Evolutionary conservation across 805 yeast genomes (phyloP).

Genomic region (Candida methanosorbosa): DNA sequence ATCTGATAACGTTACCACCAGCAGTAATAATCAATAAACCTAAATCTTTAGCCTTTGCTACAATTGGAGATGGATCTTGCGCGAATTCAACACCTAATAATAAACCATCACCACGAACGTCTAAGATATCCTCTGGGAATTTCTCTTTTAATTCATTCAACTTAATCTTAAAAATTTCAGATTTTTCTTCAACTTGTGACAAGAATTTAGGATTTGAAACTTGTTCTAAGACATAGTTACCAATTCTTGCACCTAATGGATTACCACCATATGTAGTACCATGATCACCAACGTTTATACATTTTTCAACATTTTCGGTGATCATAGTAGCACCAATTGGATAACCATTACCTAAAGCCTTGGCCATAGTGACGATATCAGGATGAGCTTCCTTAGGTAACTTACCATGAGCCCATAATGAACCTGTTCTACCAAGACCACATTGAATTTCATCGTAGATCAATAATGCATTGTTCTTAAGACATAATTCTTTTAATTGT

Average conservation of each 20-base stretch:
- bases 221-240: conserved; percentile 62
- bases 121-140: conserved; percentile 53
- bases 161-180: conserved; percentile 45
- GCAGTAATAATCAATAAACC: conserved; percentile 87
- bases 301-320: conserved; percentile 65
- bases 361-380: conserved; percentile 89
- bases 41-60: conserved; percentile 60
- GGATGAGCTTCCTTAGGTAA: conserved; percentile 82
- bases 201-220: conserved; percentile 57
- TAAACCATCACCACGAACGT: conserved; percentile 83
- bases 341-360: conserved; percentile 93
- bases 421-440: conserved; percentile 90
- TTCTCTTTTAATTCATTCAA: conserved; percentile 41
- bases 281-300: conserved; percentile 84
- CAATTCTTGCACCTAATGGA: conserved; percentile 83
- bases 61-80: conserved; percentile 54
- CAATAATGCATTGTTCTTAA: conserved; percentile 59
- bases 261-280: conserved; percentile 98
- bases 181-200: conserved; percentile 48
- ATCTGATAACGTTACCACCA: conserved; percentile 82
- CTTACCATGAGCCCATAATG: conserved; percentile 83
- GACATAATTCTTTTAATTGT: conserved; percentile 59
- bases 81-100: conserved; percentile 75
- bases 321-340: conserved; percentile 94
- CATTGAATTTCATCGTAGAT: conserved; percentile 96